Evolutionary conservation across 108 stramenopile species (phyloP), one percentile per base, ranked within the genome.

Genomic region (Skeletonema menzelii): DNA sequence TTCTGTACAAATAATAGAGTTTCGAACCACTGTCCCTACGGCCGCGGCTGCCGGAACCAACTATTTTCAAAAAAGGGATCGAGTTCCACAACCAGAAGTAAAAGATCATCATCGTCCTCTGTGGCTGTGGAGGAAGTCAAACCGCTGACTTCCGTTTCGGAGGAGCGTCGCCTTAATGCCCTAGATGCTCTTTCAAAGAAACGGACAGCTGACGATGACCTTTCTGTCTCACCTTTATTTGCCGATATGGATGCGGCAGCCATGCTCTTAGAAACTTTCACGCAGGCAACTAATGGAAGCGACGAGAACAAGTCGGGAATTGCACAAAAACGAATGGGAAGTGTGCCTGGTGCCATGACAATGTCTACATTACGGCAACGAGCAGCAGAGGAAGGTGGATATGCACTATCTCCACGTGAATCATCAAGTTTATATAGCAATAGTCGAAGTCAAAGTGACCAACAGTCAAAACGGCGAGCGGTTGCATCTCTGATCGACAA

Each of bases 181-280:
- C 62, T 73, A 15, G 34, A 73, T 15, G 72, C 79, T 27, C 63
- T 80, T n/a, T 69, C 56, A 15, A 64, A 58, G 47, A 62, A 80
- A 35, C 67, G 37, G 27, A 30, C 59, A 46, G 37, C 49, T 27
- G 66, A 13, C 13, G 61, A 46, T n/a, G 44, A 65, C 28, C 17
- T 19, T 6, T 42, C 22, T n/a, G 67, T 69, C 12, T 62, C 63
- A 14, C 32, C 61, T 5, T 40, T 80, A 22, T 69, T 73, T 37
- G 71, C 70, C 8, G 78, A 68, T 19, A 72, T 72, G 78, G 70
- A 79, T 63, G 78, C 71, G n/a, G 78, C 78, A 28, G 34, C 77
- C 53, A 63, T 79, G 61, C 66, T 79, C 4, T 66, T 79, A 11
- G 78, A 79, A 40, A 57, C 78, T 1, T 72, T 72, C 34, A 63